Evolutionary conservation across 2,329 filamentous ascomycete genomes (phyloP).

Genomic region (Tolypocladium capitatum): DNA sequence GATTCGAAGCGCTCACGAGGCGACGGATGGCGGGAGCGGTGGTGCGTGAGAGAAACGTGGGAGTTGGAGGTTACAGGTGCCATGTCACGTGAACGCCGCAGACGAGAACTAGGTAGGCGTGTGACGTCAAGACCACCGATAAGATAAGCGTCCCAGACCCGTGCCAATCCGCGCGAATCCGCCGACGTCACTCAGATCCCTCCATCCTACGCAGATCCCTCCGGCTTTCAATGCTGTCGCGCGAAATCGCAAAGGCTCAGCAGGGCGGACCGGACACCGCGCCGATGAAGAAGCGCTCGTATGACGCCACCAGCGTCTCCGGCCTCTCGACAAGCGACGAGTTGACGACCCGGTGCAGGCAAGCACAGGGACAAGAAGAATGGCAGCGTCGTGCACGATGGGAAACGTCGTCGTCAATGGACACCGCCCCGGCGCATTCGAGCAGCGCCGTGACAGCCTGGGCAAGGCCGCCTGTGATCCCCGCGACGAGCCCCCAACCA

Average conservation of each 20-base stretch:
- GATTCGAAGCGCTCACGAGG: conserved; percentile 1
- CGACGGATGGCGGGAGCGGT: background rate
- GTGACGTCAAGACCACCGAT: background rate
- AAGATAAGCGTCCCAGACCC: background rate
- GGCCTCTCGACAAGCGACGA: conserved; percentile 17
- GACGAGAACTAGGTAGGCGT: too few species aligned
- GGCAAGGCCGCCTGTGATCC: conserved; percentile 50
- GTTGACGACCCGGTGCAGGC: conserved; percentile 8
- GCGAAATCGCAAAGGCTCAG: conserved; percentile 13
- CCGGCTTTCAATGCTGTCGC: background rate
- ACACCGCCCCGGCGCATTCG: conserved; percentile 14
- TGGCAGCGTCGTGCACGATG: conserved; percentile 7
- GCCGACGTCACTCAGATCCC: background rate
- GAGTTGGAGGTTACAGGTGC: background rate
- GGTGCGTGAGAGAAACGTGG: background rate
- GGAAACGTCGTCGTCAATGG: conserved; percentile 1
- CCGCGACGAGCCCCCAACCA: conserved; percentile 35
- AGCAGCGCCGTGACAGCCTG: conserved; percentile 37
- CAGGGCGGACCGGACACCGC: conserved; percentile 10
- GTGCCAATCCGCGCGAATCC: background rate
- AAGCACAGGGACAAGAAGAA: conserved; percentile 11
- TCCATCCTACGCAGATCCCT: too few species aligned
- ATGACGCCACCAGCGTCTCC: conserved; percentile 13
- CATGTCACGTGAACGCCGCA: background rate
- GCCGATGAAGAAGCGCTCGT: conserved; percentile 17